Evolutionary conservation across 1,139 yeast species (phyloP).

Genomic region (Geotrichum restrictum): DNA sequence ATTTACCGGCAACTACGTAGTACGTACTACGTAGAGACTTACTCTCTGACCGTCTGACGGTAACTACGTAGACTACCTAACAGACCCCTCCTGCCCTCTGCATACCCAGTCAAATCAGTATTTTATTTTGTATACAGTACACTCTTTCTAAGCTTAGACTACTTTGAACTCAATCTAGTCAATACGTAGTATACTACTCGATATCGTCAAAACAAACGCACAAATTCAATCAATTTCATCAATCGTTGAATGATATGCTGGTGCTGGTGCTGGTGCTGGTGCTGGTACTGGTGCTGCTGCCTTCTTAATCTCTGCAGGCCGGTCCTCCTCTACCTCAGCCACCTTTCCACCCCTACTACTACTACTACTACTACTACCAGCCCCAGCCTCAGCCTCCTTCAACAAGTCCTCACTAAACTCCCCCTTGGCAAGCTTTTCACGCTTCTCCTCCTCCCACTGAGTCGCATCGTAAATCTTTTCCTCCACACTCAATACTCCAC

Average conservation of each 20-base stretch:
- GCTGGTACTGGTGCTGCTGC: neutral
- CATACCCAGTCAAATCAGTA: no score
- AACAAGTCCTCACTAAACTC: constrained; percentile 18
- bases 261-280: neutral
- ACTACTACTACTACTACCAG: constrained; percentile 6
- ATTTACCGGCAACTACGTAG: no score
- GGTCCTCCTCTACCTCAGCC: constrained; percentile 19
- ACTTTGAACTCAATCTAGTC: no score
- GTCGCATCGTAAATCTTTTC: constrained; percentile 71
- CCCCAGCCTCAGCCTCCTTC: constrained; percentile 27
- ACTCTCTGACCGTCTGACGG: no score
- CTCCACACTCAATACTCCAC: constrained; percentile 78
- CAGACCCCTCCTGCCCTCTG: no score
- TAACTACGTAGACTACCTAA: no score
- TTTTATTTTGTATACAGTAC: no score
- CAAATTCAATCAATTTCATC: constrained; percentile 22
- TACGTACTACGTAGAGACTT: no score
- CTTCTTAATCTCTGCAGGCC: neutral
- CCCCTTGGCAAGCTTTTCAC: constrained; percentile 19
- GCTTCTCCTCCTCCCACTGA: constrained; percentile 55
- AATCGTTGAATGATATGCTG: constrained; percentile 7
- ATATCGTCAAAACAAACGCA: neutral
- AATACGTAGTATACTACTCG: neutral
- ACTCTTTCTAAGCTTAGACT: no score
- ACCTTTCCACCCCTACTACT: no score